Conservation (phyloP, 345 rosid genomes). For the Euphorbia lathyris region DNA sequence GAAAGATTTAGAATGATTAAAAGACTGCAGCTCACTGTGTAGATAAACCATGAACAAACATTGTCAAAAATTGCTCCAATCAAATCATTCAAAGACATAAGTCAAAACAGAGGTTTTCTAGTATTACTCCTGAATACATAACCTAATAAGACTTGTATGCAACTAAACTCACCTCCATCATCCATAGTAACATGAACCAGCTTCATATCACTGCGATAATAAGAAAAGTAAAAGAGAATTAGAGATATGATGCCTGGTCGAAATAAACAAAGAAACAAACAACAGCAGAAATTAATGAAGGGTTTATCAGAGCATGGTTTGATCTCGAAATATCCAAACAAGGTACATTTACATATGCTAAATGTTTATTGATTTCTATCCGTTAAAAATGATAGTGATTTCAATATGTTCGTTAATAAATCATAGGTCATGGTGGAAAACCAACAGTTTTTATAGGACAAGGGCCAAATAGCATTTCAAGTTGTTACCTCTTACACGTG, state of each 20-base stretch:
- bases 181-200: not conserved
- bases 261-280: not conserved
- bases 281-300: not conserved
- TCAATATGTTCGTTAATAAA: too few relatives aligned
- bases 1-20: not conserved
- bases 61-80: not conserved
- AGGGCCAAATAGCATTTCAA: too few relatives aligned
- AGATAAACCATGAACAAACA: not conserved
- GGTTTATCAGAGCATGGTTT: not conserved
- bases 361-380: too few relatives aligned
- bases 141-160: not conserved
- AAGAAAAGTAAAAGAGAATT: not conserved
- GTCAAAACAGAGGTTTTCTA: not conserved
- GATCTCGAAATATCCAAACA: not conserved
- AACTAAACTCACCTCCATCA: not conserved
- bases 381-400: too few relatives aligned
- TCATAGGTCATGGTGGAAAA: too few relatives aligned
- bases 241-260: not conserved
- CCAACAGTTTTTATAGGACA: too few relatives aligned
- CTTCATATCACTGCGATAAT: not conserved
- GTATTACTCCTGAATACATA: not conserved
- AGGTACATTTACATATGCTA: not conserved
- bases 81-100: not conserved
- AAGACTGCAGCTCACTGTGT: not conserved
- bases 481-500: too few relatives aligned